These are phyloP conservation scores for Nephelium lappaceum DNA, from an alignment of 345 rosid species.

Conservation along the genomic window DNA sequence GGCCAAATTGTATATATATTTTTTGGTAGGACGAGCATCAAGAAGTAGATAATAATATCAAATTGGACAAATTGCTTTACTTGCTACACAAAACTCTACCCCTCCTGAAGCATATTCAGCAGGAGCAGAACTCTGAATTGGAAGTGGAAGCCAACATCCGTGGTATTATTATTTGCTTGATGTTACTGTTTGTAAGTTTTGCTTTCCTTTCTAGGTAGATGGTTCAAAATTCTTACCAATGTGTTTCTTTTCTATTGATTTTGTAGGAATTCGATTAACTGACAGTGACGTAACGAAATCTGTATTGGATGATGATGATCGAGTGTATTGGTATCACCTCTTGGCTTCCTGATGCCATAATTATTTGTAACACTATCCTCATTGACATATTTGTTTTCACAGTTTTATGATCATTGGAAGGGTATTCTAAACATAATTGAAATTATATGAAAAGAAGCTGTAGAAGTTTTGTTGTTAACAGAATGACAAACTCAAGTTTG, in stretches of 20 bases:
- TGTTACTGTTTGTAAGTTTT: constrained; percentile 8
- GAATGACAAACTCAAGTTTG: neutral
- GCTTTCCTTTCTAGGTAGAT: constrained; percentile 9
- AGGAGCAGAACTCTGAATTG: constrained; percentile 50
- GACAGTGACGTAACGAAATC: constrained; percentile 36
- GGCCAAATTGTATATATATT: constrained; percentile 18
- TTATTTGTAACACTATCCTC: neutral
- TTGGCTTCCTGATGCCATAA: constrained; percentile 20
- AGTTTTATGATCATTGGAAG: neutral
- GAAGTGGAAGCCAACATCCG: constrained; percentile 35
- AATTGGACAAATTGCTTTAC: constrained; percentile 45
- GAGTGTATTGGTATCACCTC: constrained; percentile 53
- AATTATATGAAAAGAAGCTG: neutral
- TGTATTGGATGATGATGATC: constrained; percentile 46
- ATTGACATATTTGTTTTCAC: neutral
- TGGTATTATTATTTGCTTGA: constrained; percentile 32
- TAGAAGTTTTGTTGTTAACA: neutral
- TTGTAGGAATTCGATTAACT: constrained; percentile 39
- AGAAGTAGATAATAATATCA: constrained; percentile 30
- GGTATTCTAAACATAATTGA: neutral
- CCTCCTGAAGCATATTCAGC: constrained; percentile 45
- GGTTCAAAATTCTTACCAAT: constrained; percentile 12
- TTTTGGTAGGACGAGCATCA: constrained; percentile 34
- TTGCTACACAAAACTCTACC: constrained; percentile 48
- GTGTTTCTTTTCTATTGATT: constrained; percentile 13